Conservation (phyloP, 371 early-diverging fungal genomes). For the Nosema muscidifuracis region DNA sequence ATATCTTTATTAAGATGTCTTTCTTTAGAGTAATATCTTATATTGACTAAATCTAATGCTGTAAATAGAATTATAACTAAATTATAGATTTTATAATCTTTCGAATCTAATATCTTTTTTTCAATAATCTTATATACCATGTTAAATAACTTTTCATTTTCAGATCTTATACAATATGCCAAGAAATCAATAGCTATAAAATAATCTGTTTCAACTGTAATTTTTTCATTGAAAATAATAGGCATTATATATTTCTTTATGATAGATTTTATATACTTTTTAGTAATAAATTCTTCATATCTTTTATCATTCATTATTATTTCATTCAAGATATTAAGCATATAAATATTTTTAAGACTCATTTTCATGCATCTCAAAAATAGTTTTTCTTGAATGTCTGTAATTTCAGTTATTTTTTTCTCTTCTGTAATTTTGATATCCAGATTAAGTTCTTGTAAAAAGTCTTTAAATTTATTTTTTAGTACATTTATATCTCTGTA, state of each 20-base stretch:
- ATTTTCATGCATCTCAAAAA: too few species aligned
- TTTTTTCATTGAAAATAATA: background rate
- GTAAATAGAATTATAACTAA: background rate
- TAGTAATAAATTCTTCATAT: background rate
- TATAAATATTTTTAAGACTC: background rate
- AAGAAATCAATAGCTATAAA: background rate
- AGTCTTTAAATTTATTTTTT: too few species aligned
- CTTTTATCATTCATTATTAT: background rate
- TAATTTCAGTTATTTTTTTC: too few species aligned
- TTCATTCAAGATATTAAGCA: background rate
- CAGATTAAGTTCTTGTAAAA: too few species aligned
- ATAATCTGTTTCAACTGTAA: background rate
- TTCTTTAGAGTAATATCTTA: too few species aligned
- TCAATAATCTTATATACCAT: background rate
- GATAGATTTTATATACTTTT: background rate
- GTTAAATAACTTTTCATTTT: background rate
- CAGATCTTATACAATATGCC: background rate
- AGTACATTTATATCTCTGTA: too few species aligned
- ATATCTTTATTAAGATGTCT: too few species aligned
- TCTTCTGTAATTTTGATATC: too few species aligned
- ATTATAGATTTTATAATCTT: constrained; percentile 4
- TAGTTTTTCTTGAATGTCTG: too few species aligned
- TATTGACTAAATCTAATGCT: too few species aligned
- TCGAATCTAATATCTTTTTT: background rate
- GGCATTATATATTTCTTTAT: background rate